Evolutionary conservation across 1,139 yeast species (phyloP).

Genomic region (Pichia sp.): DNA sequence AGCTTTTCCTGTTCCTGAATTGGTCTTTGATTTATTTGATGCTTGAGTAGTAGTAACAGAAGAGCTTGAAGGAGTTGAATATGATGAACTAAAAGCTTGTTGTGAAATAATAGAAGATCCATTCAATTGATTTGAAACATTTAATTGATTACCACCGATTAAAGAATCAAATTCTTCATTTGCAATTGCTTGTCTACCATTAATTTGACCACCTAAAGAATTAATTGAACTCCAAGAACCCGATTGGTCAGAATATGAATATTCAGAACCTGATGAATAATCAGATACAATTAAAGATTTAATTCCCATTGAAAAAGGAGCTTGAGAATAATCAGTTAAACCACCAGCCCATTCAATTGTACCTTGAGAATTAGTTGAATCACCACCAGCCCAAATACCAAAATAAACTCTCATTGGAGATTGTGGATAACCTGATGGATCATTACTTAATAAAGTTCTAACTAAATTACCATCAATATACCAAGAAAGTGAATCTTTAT

Average conservation of each 20-base stretch:
- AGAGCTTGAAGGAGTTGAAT: not conserved
- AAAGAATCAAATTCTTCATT: slow-evolving; percentile 42
- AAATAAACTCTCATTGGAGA: slow-evolving; percentile 42
- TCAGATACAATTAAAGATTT: slow-evolving; percentile 60
- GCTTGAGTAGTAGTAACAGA: not conserved
- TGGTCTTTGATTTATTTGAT: too few relatives aligned
- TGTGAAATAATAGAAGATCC: too few relatives aligned
- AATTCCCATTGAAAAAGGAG: slow-evolving; percentile 58
- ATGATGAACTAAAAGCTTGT: not conserved
- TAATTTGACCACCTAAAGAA: slow-evolving; percentile 56
- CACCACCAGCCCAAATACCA: slow-evolving; percentile 59
- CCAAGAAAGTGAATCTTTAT: slow-evolving; percentile 47
- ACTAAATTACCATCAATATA: slow-evolving; percentile 39
- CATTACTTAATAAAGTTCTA: slow-evolving; percentile 36
- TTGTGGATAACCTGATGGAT: slow-evolving; percentile 45
- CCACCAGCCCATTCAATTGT: slow-evolving; percentile 61
- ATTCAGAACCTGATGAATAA: slow-evolving; percentile 71
- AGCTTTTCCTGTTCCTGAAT: too few relatives aligned
- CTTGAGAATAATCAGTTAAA: slow-evolving; percentile 40
- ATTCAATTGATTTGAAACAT: too few relatives aligned
- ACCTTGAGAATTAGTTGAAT: slow-evolving; percentile 40
- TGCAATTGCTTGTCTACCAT: slow-evolving; percentile 53
- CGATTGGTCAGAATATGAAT: slow-evolving; percentile 55
- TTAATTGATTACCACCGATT: slow-evolving; percentile 27
- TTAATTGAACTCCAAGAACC: slow-evolving; percentile 67